A percentile compares a stretch with the other conserved stretches of the same genome.
These are phyloP conservation scores for Tolypocladium album DNA, from an alignment of 2,329 filamentous ascomycete species.

Conservation along the genomic window DNA sequence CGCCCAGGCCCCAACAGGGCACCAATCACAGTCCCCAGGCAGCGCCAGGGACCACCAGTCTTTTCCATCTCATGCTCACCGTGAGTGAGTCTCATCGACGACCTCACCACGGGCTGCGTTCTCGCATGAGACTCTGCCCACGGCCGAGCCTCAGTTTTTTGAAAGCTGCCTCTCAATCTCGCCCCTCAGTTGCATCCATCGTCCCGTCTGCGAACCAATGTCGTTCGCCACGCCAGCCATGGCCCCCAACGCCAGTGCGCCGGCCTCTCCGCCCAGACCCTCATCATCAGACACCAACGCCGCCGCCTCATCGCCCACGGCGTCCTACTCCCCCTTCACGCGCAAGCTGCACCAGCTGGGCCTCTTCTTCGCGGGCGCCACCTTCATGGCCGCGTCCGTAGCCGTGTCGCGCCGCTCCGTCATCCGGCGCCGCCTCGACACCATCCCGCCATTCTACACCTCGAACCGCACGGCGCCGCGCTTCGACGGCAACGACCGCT, in stretches of 20 bases:
- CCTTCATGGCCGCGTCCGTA: slow-evolving; percentile 64
- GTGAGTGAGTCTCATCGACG: neutral
- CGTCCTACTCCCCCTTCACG: slow-evolving; percentile 21
- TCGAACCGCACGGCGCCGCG: slow-evolving; percentile 33
- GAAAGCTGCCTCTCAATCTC: neutral
- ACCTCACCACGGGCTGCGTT: neutral
- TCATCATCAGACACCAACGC: neutral
- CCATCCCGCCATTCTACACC: slow-evolving; percentile 62
- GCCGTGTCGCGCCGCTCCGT: slow-evolving; percentile 63
- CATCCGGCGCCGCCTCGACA: slow-evolving; percentile 46
- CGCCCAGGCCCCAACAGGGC: neutral
- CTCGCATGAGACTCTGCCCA: neutral
- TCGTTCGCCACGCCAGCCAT: neutral
- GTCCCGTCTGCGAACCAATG: neutral
- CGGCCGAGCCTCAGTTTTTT: neutral
- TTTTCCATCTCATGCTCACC: neutral
- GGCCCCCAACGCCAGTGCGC: neutral
- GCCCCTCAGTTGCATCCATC: neutral
- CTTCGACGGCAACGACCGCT: slow-evolving; percentile 18
- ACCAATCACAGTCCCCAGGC: neutral
- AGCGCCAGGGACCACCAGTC: neutral
- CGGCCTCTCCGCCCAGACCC: neutral
- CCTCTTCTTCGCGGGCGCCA: slow-evolving; percentile 63
- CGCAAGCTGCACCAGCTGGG: slow-evolving; percentile 48
- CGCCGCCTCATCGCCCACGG: neutral